phyloP scores from a whole-genome alignment of 2,329 filamentous ascomycete species.

The Aspergillus texensis region DNA sequence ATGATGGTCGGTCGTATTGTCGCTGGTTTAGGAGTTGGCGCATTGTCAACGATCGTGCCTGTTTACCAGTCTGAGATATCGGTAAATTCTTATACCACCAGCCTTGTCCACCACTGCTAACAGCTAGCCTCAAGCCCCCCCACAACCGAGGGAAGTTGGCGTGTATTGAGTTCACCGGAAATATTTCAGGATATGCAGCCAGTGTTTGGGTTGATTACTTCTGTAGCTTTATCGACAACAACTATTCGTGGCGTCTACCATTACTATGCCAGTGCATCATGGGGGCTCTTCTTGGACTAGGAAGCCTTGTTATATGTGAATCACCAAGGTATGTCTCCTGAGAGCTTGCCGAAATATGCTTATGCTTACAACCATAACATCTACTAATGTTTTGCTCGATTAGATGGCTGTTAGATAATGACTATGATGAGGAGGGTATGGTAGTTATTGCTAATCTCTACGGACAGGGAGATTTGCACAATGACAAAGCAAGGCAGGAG shows the following conservation, averaged over 20 bases:
- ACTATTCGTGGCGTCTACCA: constrained; percentile 89
- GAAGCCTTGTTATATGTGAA: constrained; percentile 92
- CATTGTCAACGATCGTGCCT: constrained; percentile 87
- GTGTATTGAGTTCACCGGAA: constrained; percentile 97
- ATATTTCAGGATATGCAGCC: constrained; percentile 92
- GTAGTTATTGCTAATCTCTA: constrained; percentile 98
- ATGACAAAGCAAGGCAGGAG: constrained; percentile 88
- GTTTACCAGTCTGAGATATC: constrained; percentile 96
- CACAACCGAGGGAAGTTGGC: constrained; percentile 95
- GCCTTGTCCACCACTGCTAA: constrained; percentile 18
- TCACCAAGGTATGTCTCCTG: constrained; percentile 72
- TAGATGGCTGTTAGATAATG: constrained; percentile 96
- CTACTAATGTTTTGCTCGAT: constrained; percentile 6
- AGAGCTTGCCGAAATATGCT: constrained; percentile 17
- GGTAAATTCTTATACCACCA: constrained; percentile 24
- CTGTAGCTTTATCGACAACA: constrained; percentile 82
- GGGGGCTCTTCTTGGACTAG: constrained; percentile 80
- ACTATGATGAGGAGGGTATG: constrained; percentile 97
- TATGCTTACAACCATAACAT: constrained; percentile 26
- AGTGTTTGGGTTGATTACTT: constrained; percentile 99
- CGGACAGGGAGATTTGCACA: constrained; percentile 92
- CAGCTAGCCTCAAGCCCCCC: constrained; percentile 60
- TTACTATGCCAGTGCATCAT: constrained; percentile 92
- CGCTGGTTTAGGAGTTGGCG: constrained; percentile 83
- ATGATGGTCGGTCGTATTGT: constrained; percentile 83